phyloP scores from a whole-genome alignment of 441 rosid genomes.

The Erodium trifolium region DNA sequence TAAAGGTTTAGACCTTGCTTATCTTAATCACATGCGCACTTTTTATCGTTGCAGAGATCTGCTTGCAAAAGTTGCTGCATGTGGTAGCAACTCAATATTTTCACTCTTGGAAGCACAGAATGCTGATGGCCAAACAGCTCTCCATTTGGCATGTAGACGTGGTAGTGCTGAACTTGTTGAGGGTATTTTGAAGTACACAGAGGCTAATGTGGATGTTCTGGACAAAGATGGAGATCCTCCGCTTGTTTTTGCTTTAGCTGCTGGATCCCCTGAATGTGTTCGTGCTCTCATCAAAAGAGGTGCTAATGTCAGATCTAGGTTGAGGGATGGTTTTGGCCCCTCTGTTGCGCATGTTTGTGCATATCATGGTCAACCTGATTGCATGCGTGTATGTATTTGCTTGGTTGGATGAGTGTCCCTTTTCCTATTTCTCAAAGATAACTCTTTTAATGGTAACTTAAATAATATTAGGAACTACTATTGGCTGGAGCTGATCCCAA shows the following conservation, averaged over 20 bases:
- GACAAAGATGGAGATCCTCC: conserved; percentile 99
- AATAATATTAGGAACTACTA: conserved; percentile 61
- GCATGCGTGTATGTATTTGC: conserved; percentile 80
- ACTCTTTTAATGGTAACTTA: conserved; percentile 17
- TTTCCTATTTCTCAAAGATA: conserved; percentile 13
- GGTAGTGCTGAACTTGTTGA: conserved; percentile 87
- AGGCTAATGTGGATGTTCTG: conserved; percentile 77
- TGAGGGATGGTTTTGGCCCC: conserved; percentile 93
- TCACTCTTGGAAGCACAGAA: conserved; percentile 76
- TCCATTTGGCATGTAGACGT: conserved; percentile 97
- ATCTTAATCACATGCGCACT: conserved; percentile 6
- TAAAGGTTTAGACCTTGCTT: background rate
- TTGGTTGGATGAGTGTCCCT: conserved; percentile 17
- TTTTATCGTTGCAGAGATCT: conserved; percentile 44
- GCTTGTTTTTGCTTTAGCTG: conserved; percentile 96
- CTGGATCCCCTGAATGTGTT: conserved; percentile 97
- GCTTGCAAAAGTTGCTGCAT: conserved; percentile 64
- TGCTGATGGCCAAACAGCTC: conserved; percentile 89
- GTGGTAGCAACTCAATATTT: conserved; percentile 37
- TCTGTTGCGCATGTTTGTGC: conserved; percentile 99
- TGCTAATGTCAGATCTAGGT: conserved; percentile 74
- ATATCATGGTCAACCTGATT: conserved; percentile 98
- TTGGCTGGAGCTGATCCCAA: conserved; percentile 99
- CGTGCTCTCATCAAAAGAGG: conserved; percentile 71
- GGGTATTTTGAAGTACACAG: conserved; percentile 58